These are phyloP conservation scores for Panicum miliaceum DNA, from an alignment of 176 grass and related monocot genomes.

Conservation along the genomic window DNA sequence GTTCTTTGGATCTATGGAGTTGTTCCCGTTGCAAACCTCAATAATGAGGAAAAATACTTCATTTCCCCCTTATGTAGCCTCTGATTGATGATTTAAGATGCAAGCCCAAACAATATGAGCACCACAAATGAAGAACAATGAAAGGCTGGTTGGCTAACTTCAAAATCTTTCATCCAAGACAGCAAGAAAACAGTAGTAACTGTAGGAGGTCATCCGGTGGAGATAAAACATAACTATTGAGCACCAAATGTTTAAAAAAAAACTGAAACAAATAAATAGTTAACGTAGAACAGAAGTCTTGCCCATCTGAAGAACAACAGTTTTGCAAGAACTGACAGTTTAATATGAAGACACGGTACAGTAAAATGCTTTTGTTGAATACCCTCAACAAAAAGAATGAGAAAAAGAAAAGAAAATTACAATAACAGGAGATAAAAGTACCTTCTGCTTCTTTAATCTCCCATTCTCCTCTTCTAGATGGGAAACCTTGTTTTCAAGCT, in stretches of 20 bases:
- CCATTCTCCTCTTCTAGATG: conserved; percentile 81
- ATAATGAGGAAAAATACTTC: conserved; percentile 3
- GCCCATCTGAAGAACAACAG: conserved; percentile 13
- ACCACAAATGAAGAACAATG: background rate
- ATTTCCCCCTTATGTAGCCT: background rate
- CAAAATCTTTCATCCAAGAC: background rate
- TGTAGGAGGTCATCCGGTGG: background rate
- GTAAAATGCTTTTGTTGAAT: conserved; percentile 18
- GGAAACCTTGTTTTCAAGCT: conserved; percentile 94
- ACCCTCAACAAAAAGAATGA: background rate
- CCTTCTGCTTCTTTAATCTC: conserved; percentile 89
- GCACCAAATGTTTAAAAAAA: background rate
- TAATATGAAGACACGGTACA: background rate
- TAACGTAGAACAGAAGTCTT: background rate
- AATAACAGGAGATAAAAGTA: conserved; percentile 45
- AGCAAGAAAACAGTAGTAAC: too few relatives aligned
- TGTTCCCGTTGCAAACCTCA: background rate
- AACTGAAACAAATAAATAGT: background rate
- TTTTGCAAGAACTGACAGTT: conserved; percentile 7
- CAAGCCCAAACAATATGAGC: background rate
- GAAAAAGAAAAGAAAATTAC: background rate
- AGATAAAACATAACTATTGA: background rate
- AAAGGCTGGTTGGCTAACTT: background rate
- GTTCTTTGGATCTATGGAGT: background rate
- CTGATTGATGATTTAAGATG: background rate